Base-by-base conservation (phyloP, 2,329 filamentous ascomycete species). In the Pestalotiopsis fici region DNA sequence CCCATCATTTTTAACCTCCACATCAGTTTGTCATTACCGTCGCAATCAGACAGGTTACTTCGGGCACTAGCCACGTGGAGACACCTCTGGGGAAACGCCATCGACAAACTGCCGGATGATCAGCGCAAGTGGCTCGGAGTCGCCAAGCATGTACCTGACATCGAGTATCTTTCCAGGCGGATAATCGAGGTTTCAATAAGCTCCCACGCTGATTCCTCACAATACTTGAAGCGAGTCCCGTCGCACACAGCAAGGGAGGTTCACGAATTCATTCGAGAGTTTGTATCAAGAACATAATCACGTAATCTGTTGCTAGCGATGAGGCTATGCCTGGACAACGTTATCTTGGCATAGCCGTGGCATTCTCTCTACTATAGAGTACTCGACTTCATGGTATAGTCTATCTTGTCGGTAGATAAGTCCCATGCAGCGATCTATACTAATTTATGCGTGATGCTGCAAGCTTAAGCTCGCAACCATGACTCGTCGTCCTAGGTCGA, bases 111-210 rank as follows among this genome's bases (percentile, higher is more conserved):
- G 1, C 23, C 60, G n/a, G 12, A 47, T 4, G 23, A 63, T 28
- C 21, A 63, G 9, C 35, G 15, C 23, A 67, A 56, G 28, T 68
- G 61, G 27, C 39, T 68, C 9, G 67, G 67, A 35, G 62, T 68
- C 35, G 60, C 65, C 1, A 66, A 59, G 27, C 66, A 68, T 23
- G 13, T 66, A 23, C 39, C 65, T 9, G 65, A 61, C 13, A 64
- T 68, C 21, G 65, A 61, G 56, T 43, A 60, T 18, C 67, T 68
- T 18, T 67, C 65, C 4, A 61, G 60, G 23, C 59, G 65, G 11
- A 62, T 68, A 15, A 62, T 68, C 39, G 67, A 68, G 56, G 43
- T 68, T 27, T 55, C 65, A 28, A 18, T 50, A 28, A 65, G 37
- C 35, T 7, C 59, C 21, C 5, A 67, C 23, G 65, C 65, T 9